Evolutionary conservation across 345 rosid genomes (phyloP), one percentile per base, ranked within the genome.

Genomic region (Linum usitatissimum): DNA sequence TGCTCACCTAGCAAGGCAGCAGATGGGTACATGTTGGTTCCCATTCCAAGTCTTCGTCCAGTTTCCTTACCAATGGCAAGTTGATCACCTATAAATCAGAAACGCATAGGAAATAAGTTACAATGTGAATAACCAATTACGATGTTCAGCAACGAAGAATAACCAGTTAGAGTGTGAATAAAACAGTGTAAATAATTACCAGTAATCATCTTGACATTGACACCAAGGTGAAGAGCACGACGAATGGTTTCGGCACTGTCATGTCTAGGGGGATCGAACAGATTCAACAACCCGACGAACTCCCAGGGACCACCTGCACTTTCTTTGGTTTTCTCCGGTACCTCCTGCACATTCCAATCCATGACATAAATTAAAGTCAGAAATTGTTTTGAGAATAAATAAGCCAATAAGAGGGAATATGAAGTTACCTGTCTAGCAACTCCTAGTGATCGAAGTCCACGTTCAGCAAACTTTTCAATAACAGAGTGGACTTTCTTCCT

Each of bases 1-100:
- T 55, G 20, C 30, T 55, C 20, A 55, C 59, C 59, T 3, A 55
- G 59, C 14, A 55, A 14, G 59, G 59, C 23, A 18, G 59, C 59
- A 55, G 59, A 55, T 18, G 59, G 59, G 18, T 55, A 55, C 59
- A 55, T 55, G 12, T 55, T 55, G 5, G 59, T 55, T 17, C 59
- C 59, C 59, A 55, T 55, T 9, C 59, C 59, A 55, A 55, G 59
- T 19, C 59, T 55, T 18, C 59, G 59, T 10, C 59, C 59, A 12
- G 59, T 55, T 28, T 55, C 59, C 14, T 55, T 55, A 9, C 30
- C 59, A 18, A 55, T 55, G 14, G 59, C 59, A 19, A 55, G 59
- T 55, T 55, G 59, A 55, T 55, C 59, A 18, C 58, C 58, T 55
- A 21, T 6, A 18, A 21, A 15, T 9, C 14, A 7, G 18, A 21